Evolutionary conservation across 2,329 filamentous ascomycete genomes (phyloP).

Genomic region (Zymoseptoria ardabiliae): DNA sequence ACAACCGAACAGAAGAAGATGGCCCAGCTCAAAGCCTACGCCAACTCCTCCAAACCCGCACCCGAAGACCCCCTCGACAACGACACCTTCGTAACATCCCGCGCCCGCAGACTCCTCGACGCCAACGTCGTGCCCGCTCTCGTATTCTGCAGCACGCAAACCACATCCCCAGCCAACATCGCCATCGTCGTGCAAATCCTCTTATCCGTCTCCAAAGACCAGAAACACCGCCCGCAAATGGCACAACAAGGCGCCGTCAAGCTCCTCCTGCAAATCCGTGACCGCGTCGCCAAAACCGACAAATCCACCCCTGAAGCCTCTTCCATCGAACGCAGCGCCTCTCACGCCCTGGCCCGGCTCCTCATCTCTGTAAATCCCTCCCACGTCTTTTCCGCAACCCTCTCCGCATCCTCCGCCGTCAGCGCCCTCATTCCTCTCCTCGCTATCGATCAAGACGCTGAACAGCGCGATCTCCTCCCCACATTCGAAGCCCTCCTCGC

Average conservation of each 20-base stretch:
- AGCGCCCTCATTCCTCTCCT: constrained; percentile 73
- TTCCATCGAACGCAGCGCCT: constrained; percentile 26
- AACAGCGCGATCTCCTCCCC: constrained; percentile 70
- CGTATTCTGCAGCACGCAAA: constrained; percentile 45
- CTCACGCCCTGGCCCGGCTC: constrained; percentile 50
- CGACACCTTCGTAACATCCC: constrained; percentile 64
- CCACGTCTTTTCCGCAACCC: constrained; percentile 73
- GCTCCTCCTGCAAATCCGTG: constrained; percentile 66
- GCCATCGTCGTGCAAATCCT: constrained; percentile 69
- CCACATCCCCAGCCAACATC: constrained; percentile 57
- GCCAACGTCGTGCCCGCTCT: constrained; percentile 70
- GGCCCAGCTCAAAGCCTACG: constrained; percentile 86
- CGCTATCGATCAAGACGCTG: constrained; percentile 50
- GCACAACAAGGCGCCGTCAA: constrained; percentile 92
- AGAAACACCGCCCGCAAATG: constrained; percentile 66
- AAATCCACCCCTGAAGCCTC: constrained; percentile 26
- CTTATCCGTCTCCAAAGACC: constrained; percentile 66
- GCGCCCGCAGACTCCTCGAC: constrained; percentile 73
- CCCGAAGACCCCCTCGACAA: constrained; percentile 63
- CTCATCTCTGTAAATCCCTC: constrained; percentile 51
- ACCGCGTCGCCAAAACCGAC: constrained; percentile 49
- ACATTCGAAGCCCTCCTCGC: constrained; percentile 87
- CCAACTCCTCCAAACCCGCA: constrained; percentile 65
- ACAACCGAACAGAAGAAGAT: constrained; percentile 91
- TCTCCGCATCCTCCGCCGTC: constrained; percentile 69